These are phyloP conservation scores for Balamuthia mandrillaris DNA, from an alignment of 208 protist genomes.

Conservation along the genomic window DNA sequence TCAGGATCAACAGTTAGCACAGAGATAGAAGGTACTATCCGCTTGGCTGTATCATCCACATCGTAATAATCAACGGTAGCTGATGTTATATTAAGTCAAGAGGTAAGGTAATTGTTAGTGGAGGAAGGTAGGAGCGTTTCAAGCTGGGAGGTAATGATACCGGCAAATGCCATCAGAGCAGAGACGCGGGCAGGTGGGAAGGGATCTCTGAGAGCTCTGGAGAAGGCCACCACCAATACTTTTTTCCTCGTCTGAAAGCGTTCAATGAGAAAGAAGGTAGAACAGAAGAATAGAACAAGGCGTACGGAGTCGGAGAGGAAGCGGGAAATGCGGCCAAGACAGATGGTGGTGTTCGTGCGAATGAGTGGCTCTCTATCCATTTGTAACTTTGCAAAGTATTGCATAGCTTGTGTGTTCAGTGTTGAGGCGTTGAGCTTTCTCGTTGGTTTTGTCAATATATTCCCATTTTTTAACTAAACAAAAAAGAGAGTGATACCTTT, in stretches of 20 bases:
- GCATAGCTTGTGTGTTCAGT: conserved; percentile 30
- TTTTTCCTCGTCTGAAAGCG: conserved; percentile 40
- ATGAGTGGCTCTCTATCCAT: conserved; percentile 63
- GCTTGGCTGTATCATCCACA: conserved; percentile 32
- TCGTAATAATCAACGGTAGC: conserved; percentile 21
- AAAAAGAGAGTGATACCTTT: conserved; percentile 47
- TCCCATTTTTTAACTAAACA: background rate
- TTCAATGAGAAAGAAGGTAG: background rate
- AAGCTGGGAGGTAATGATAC: conserved; percentile 4
- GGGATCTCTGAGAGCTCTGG: conserved; percentile 52
- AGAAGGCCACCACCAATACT: conserved; percentile 60
- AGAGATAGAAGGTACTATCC: conserved; percentile 48
- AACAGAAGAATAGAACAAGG: conserved; percentile 29
- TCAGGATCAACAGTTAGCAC: conserved; percentile 40
- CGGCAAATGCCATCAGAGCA: conserved; percentile 51
- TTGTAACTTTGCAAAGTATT: conserved; percentile 63
- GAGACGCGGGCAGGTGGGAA: conserved; percentile 50
- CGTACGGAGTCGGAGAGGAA: conserved; percentile 25
- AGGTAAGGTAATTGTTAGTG: background rate
- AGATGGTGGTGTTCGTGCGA: conserved; percentile 73
- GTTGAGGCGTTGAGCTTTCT: background rate
- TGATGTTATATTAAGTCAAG: conserved; percentile 13
- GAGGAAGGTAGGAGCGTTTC: background rate
- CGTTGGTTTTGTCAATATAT: background rate
- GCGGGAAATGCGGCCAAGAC: conserved; percentile 57